phyloP scores from a whole-genome alignment of 2,329 filamentous ascomycete species.

The Didymella lethalis region DNA sequence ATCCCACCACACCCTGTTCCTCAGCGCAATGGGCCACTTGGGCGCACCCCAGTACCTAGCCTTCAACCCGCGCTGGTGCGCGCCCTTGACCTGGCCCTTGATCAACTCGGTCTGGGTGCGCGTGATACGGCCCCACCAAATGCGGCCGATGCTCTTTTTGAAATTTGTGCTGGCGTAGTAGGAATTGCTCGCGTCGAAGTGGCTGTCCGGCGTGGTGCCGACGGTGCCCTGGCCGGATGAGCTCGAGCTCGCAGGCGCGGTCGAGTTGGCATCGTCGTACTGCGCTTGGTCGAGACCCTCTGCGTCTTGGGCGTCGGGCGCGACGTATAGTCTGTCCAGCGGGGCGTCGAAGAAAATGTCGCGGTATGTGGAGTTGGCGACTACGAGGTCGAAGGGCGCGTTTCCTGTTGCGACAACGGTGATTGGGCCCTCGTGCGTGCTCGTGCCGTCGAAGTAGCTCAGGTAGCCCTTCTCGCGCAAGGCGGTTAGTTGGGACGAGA shows the following conservation, averaged over 20 bases:
- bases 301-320: conserved; percentile 17
- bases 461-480: conserved; percentile 60
- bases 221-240: conserved; percentile 56
- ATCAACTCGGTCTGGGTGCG: conserved; percentile 56
- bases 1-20: conserved; percentile 64
- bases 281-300: conserved; percentile 11
- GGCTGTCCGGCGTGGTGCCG: conserved; percentile 48
- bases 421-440: conserved; percentile 54
- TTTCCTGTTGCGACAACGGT: conserved; percentile 64
- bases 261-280: conserved; percentile 8
- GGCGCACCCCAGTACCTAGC: conserved; percentile 66
- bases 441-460: conserved; percentile 59
- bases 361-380: conserved; percentile 57
- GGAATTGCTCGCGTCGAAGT: conserved; percentile 62
- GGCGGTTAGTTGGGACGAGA: conserved; percentile 54
- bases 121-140: conserved; percentile 59
- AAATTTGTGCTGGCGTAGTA: conserved; percentile 72
- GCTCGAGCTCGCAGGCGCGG: not conserved
- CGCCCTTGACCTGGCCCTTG: conserved; percentile 61
- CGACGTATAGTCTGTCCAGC: conserved; percentile 49
- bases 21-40: conserved; percentile 61
- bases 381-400: conserved; percentile 59
- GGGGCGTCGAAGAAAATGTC: conserved; percentile 66
- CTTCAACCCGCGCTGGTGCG: conserved; percentile 62
- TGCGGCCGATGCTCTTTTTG: conserved; percentile 60